A percentile compares a stretch with the other conserved stretches of the same genome.
Conservation (phyloP, 2,329 filamentous ascomycete genomes). For the Epichloe aotearoae region DNA sequence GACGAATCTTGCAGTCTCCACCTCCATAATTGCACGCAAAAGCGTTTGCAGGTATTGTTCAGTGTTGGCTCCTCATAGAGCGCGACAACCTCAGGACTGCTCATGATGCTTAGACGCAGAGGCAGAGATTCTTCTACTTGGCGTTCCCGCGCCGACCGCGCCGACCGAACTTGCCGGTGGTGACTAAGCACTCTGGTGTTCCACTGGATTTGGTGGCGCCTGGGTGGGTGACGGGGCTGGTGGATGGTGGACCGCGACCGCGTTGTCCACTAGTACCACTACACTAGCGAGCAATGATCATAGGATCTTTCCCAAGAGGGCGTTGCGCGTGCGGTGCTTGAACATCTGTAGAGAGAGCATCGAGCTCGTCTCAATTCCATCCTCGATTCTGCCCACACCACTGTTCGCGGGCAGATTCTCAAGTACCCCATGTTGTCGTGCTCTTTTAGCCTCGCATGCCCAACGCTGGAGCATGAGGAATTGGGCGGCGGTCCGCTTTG, state of each 20-base stretch:
- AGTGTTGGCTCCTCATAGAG: no score
- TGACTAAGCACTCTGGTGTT: no score
- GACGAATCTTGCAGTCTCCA: no score
- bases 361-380: background rate
- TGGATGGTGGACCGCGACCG: background rate
- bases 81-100: no score
- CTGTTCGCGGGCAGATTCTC: background rate
- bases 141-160: no score
- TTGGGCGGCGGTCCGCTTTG: conserved; percentile 12
- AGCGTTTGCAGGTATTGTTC: no score
- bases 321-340: background rate
- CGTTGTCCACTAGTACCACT: background rate
- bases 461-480: conserved; percentile 9
- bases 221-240: no score
- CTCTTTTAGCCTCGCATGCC: conserved; percentile 9
- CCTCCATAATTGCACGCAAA: no score
- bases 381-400: background rate
- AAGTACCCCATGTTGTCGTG: conserved; percentile 4
- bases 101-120: no score
- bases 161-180: no score
- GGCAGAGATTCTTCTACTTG: no score
- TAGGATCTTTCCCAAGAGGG: background rate
- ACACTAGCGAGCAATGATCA: background rate
- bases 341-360: background rate
- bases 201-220: no score